Base-by-base conservation (phyloP, 805 yeast genomes). In the Candida morakotiae region DNA sequence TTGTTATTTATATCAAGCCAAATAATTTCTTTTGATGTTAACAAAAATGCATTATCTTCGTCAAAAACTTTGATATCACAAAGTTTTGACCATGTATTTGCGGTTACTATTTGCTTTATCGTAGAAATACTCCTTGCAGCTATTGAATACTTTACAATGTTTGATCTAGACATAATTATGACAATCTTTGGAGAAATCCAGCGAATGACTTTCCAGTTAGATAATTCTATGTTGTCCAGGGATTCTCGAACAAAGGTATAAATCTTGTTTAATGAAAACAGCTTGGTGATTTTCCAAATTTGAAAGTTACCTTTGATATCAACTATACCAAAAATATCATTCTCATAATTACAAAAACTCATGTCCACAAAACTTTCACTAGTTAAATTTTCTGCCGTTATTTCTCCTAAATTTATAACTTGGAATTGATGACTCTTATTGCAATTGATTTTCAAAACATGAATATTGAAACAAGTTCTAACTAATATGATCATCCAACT, bases 1-100 rank as follows among this genome's bases (percentile, higher is more conserved):
- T 58, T 55, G 60, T 57, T 11, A 45, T 37, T 13, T 3, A 44
- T 27, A 53, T 57, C 63, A 14, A 81, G 47, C 69, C 88, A 62
- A 0, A 77, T 70, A 6, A 88, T 35, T 47, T 84, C 89, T 39
- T 71, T 75, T 1, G 87, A 71, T 0, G 95, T 85, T 19, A 87
- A 58, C 5, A 84, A 48, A 28, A 83, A 69, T 3, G 71, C 59
- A 9, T 13, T 32, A 41, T 68, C 62, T 2, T 59, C 46, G 27
- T 51, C 51, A 3, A 34, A 28, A 9, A 41, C 37, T 15, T 40
- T 48, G 36, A 71, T 55, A 38, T 78, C 86, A 30, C 71, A 53
- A 2, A 81, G 44, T 25, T 58, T 55, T 0, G 82, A 68, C 80
- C 81, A 79, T 0, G 73, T 63, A 23, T 73, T 71, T 1, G 81